These are phyloP conservation scores for Hyaloperonospora arabidopsidis DNA, from an alignment of 352 stramenopile genomes.

Conservation along the genomic window DNA sequence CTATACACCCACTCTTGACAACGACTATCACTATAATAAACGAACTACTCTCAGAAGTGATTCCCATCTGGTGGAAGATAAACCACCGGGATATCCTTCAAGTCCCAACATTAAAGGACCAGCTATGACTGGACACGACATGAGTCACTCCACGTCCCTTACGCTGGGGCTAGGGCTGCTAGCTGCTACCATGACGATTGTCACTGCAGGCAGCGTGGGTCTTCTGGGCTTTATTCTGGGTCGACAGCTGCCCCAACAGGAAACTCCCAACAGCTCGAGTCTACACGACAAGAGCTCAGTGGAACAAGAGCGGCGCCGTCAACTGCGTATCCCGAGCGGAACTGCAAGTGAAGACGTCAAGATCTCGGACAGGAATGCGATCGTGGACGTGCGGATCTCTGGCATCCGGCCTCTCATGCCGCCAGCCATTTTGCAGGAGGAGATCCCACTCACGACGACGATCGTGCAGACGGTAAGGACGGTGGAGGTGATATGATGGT, in stretches of 20 bases:
- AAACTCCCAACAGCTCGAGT: slow-evolving; percentile 7
- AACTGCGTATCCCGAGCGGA: slow-evolving; percentile 55
- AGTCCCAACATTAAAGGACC: too few relatives aligned
- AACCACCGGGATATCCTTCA: too few relatives aligned
- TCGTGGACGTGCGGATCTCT: slow-evolving; percentile 83
- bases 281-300: neutral
- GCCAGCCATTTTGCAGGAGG: slow-evolving; percentile 75
- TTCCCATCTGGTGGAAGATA: too few relatives aligned
- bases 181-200: slow-evolving; percentile 60
- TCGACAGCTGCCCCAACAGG: slow-evolving; percentile 27
- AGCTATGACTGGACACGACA: slow-evolving; percentile 25
- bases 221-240: slow-evolving; percentile 65
- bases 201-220: slow-evolving; percentile 64
- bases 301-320: slow-evolving; percentile 28
- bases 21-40: too few relatives aligned
- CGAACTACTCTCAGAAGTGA: too few relatives aligned
- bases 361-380: slow-evolving; percentile 78
- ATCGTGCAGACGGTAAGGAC: slow-evolving; percentile 57
- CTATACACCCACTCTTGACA: too few relatives aligned
- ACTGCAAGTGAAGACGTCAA: slow-evolving; percentile 71
- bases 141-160: slow-evolving; percentile 39
- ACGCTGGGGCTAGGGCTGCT: slow-evolving; percentile 60
- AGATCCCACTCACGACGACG: slow-evolving; percentile 73
- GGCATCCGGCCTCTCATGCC: slow-evolving; percentile 81
- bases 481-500: too few relatives aligned